Evolutionary conservation across 2,329 filamentous ascomycete genomes (phyloP).

Genomic region (Fusarium equiseti): DNA sequence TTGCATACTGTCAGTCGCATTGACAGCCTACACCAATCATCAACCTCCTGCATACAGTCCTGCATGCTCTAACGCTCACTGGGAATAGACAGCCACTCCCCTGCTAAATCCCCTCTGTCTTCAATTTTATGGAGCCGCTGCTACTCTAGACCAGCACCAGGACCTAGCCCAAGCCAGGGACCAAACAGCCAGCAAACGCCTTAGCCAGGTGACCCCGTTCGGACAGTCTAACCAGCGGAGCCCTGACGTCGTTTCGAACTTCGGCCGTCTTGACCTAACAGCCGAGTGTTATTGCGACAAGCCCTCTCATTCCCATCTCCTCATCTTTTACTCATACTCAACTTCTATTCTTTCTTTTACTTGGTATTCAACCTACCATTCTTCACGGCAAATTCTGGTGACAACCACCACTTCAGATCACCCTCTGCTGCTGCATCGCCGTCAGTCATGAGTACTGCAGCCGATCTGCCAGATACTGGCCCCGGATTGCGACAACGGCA

Average conservation of each 20-base stretch:
- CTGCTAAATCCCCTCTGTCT: slow-evolving; percentile 27
- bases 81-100: slow-evolving; percentile 19
- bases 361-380: slow-evolving; percentile 11
- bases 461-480: slow-evolving; percentile 44
- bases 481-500: slow-evolving; percentile 50
- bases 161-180: slow-evolving; percentile 18
- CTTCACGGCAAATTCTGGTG: not conserved
- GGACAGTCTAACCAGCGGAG: slow-evolving; percentile 40
- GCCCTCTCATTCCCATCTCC: slow-evolving; percentile 23
- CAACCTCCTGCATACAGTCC: slow-evolving; percentile 25
- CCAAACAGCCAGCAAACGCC: slow-evolving; percentile 14
- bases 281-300: slow-evolving; percentile 24
- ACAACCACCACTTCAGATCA: not conserved
- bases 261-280: slow-evolving; percentile 31
- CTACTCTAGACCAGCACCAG: slow-evolving; percentile 20
- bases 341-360: slow-evolving; percentile 7
- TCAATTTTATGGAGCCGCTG: slow-evolving; percentile 21
- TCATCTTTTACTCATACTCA: slow-evolving; percentile 21
- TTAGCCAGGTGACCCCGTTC: slow-evolving; percentile 32
- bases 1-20: not conserved
- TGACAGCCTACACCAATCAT: slow-evolving; percentile 26
- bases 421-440: slow-evolving; percentile 14
- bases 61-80: slow-evolving; percentile 13
- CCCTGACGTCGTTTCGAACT: slow-evolving; percentile 47
- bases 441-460: slow-evolving; percentile 50